Evolutionary conservation across 495 filamentous ascomycete species (phyloP), one percentile per base, ranked within the genome.

Genomic region (Xanthoparmelia taractica): DNA sequence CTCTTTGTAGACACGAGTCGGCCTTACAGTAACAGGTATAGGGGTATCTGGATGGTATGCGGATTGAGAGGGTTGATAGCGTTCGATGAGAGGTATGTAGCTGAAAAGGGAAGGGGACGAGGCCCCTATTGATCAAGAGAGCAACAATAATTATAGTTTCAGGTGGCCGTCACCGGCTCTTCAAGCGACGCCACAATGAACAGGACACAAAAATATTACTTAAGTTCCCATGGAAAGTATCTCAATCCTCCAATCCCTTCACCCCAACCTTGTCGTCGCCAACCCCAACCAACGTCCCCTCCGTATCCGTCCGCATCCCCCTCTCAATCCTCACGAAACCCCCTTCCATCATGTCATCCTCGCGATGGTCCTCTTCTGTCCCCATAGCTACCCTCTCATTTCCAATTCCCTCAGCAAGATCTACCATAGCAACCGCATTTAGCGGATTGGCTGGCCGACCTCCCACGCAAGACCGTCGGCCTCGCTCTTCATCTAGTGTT

Each of bases 191-290:
- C n/a, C n/a, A n/a, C n/a, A n/a, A n/a, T n/a, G n/a, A n/a, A n/a
- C n/a, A n/a, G n/a, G n/a, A n/a, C 13, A 3, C 25, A 48, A 48
- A 23, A 48, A 27, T 6, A 15, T 48, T 27, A 27, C 8, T 1
- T 48, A 48, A 2, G 13, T 4, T 27, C n/a, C 25, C 29, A 50
- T 15, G 10, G 0, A 4, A 4, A 27, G n/a, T n/a, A 25, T 31
- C 23, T n/a, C 38, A 18, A 15, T 55, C n/a, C 1, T 55, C 20
- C 2, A 29, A 18, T 23, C 13, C 18, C 36, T 61, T 61, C 23
- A 10, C 48, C 34, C 29, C 47, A 8, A 38, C 36, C 25, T 33
- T 69, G 8, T 55, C 69, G 8, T 55, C 59, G 33, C 55, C 59
- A 31, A 12, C 10, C 15, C 59, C 59, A 10, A 61, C 59, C 37